Evolutionary conservation across 345 rosid genomes (phyloP), one percentile per base, ranked within the genome.

Genomic region (Punica granatum): DNA sequence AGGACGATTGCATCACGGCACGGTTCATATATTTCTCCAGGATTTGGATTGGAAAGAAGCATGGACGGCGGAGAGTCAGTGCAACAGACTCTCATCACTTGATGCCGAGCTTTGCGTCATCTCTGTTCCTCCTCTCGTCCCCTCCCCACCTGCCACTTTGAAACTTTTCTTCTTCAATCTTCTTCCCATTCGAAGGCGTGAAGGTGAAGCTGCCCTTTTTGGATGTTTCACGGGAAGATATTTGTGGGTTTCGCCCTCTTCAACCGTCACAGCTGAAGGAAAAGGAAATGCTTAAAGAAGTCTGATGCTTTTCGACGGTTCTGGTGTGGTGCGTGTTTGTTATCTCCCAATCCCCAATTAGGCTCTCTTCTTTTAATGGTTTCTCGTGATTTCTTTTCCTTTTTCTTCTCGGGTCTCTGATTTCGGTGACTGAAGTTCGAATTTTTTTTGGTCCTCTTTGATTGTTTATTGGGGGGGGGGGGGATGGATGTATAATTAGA

Each of bases 261-360:
- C n/a, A 25, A 49, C 26, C 48, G 3, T 48, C 54, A 1, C 25
- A 48, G 7, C 54, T 19, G 54, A 53, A 31, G 23, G 59, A n/a
- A n/a, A n/a, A n/a, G n/a, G n/a, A n/a, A 37, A 32, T 36, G 42
- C 26, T 34, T 54, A 21, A n/a, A n/a, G n/a, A 65, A 65, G 42
- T 65, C 16, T 30, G 68, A 21, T 9, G 41, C 68, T 65, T 60
- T 60, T 65, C 53, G 31, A 65, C 49, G 14, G 26, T 31, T 51
- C 68, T n/a, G n/a, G n/a, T n/a, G n/a, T 16, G 68, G 68, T 65
- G 30, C 21, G 31, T 44, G 39, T 48, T 41, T 37, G 15, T 65
- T n/a, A n/a, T n/a, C n/a, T n/a, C n/a, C n/a, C n/a, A n/a, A n/a
- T n/a, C n/a, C 59, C 12, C 10, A 12, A 25, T 30, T 26, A 16